phyloP scores from a whole-genome alignment of 2,329 filamentous ascomycete genomes.

The Clathrospora elynae region DNA sequence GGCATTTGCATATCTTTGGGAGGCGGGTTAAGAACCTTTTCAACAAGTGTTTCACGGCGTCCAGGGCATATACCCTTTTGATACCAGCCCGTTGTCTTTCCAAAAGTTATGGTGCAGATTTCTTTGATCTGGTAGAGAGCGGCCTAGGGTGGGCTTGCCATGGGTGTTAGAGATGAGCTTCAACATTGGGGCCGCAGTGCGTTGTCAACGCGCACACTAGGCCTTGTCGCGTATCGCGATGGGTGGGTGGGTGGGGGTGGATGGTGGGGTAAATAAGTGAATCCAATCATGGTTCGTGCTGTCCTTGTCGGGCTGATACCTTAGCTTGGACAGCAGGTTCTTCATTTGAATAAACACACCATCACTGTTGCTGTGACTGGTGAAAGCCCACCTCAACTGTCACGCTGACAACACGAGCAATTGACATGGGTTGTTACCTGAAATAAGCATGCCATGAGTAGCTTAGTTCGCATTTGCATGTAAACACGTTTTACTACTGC shows the following conservation, averaged over 20 bases:
- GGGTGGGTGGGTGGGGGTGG: constrained; percentile 1
- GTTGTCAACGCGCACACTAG: constrained; percentile 36
- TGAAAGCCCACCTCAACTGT: too few relatives aligned
- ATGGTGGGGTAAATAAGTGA: constrained; percentile 1
- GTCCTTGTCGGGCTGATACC: not conserved
- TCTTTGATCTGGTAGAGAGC: constrained; percentile 26
- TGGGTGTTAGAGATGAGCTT: constrained; percentile 30
- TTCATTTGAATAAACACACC: too few relatives aligned
- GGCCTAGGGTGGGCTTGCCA: constrained; percentile 23
- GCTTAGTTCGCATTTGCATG: too few relatives aligned
- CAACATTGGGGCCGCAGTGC: constrained; percentile 35
- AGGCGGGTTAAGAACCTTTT: constrained; percentile 44
- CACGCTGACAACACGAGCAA: too few relatives aligned
- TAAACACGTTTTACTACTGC: too few relatives aligned
- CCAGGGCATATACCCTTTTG: constrained; percentile 43
- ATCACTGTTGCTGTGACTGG: too few relatives aligned
- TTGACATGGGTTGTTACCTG: too few relatives aligned
- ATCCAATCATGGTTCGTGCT: constrained; percentile 3
- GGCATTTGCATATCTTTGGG: constrained; percentile 48
- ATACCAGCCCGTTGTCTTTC: constrained; percentile 36
- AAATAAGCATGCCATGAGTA: too few relatives aligned
- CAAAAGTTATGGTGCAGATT: constrained; percentile 40
- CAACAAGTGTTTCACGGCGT: constrained; percentile 49
- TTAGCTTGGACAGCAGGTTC: not conserved
- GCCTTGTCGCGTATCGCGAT: constrained; percentile 13